Evolutionary conservation across 495 filamentous ascomycete species (phyloP), one percentile per base, ranked within the genome.

Genomic region (Baudoinia panamericana): DNA sequence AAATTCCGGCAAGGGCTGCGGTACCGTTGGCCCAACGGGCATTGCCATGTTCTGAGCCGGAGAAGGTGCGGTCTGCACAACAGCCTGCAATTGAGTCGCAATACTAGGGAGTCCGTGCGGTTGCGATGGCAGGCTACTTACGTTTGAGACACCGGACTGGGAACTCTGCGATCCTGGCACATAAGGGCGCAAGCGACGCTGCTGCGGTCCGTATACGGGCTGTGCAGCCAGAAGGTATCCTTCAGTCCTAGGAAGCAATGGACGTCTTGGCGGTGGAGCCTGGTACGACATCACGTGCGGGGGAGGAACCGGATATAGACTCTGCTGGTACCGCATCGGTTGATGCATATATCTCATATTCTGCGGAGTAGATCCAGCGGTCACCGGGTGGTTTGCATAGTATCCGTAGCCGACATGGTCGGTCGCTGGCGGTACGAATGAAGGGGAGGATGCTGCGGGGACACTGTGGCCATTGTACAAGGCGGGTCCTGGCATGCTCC

Each of bases 201-300:
- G 30, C 19, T 40, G 35, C n/a, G 36, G 23, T 4, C 30, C 42
- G 27, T 20, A 38, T 8, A 20, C 36, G 1, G 48, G 36, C 30
- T 39, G 28, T 28, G 23, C 42, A 25, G 36, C 24, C 6, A 33
- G 26, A 36, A 17, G 30, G 7, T 20, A 4, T 15, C 20, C 24
- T 31, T 51, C 36, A 5, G 37, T 46, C 42, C 42, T 30, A n/a
- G 48, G 42, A 2, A 46, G 32, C 20, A 46, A 27, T 36, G 48
- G 48, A 41, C 42, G 17, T 28, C 7, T 43, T 9, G 29, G 31
- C 10, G 18, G 44, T 7, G 21, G 15, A 35, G 16, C 30, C 17
- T 10, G 21, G 27, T 43, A 28, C 13, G 23, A 22, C 6, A 43
- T 5, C n/a, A 15, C 23, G 21, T 26, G 23, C 21, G 12, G n/a